Base-by-base conservation (phyloP, 1,139 yeast species). In the Lodderomyces jiufengensis region DNA sequence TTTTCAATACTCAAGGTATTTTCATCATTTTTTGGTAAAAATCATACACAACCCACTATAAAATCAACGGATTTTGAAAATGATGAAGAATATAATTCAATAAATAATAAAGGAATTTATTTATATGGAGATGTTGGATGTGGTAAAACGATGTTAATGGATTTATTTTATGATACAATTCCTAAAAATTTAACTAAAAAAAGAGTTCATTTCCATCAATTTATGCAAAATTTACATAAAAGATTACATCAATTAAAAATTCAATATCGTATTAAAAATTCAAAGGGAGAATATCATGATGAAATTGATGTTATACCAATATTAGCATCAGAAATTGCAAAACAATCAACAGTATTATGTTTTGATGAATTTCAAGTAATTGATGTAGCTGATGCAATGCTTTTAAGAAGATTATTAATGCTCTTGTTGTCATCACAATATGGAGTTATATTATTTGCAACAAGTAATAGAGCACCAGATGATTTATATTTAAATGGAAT, bases 61-160 rank as follows among this genome's bases (percentile, higher is more conserved):
- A 37, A 13, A 30, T 37, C 9, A 33, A 35, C 15, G 22, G 36
- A 34, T 22, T 32, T 24, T 12, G 18, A 12, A 16, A 32, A 27
- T 14, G 26, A 21, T 11, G 15, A 4, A 14, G 34, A 31, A 9
- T 32, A 24, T 13, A 60, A 54, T 40, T 18, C 20, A 18, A 5
- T 18, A 18, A 7, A 51, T 8, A 67, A 75, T 24, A 95, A 75
- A 48, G 98, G 98, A 2, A 83, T 92, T 11, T 92, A 92, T 55
- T 69, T 92, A 20, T 92, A 86, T 58, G 98, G 98, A 13, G 98
- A 92, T 57, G 98, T 92, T 30, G 98, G 98, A 3, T 88, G 97
- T 61, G 98, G 98, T 8, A 92, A 92, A 55, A 92, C 98, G 4
- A 92, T 92, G 97, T 70, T 92, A 45, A 90, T 92, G 97, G 98